Base-by-base conservation (phyloP, 495 filamentous ascomycete species). In the Hypoxylon crocopeplum region DNA sequence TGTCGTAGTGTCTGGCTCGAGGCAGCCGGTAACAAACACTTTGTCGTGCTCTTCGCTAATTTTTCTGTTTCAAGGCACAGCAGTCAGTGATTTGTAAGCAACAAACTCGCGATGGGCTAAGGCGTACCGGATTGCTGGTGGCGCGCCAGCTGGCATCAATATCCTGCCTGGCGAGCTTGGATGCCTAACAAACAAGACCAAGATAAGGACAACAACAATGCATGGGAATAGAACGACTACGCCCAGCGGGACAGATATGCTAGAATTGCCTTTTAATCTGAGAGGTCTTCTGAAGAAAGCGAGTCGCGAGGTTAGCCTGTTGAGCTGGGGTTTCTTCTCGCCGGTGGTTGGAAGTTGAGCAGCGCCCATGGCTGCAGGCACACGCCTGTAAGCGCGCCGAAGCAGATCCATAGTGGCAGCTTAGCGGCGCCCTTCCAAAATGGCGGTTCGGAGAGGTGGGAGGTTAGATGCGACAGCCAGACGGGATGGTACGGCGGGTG, bases 11-110 rank as follows among this genome's bases (percentile, higher is more conserved):
- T 89, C 83, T 15, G 82, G 85, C 47, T 90, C 85, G 51, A 89
- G 77, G 73, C 94, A 99, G 57, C 94, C 94, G 7, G 86, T 89
- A 36, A 90, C 90, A 68, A 99, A 99, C 44, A 96, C 92, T 72
- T 94, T 96, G 77, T 99, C 94, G 75, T 97, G 82, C 62, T 93
- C 87, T 76, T 99, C 94, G 75, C 89, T 97, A 62, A 99, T 99
- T 86, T 90, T 95, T 59, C 93, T 98, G 71, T 69, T 48, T 10
- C 6, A 5, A 16, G 7, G 30, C 21, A 50, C 15, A 12, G 11
- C 12, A 1, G 20, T 59, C 38, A 59, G 49, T 17, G n/a, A 22
- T 17, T 39, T 12, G 8, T 12, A 44, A 38, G 7, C 11, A 29
- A 20, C 4, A 6, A 10, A 13, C 0, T 6, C 2, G 11, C 10